Percentiles rank a stretch among this genome's conserved stretches.
phyloP scores from a whole-genome alignment of 495 filamentous ascomycete genomes.

The Penicillium egyptiacum region DNA sequence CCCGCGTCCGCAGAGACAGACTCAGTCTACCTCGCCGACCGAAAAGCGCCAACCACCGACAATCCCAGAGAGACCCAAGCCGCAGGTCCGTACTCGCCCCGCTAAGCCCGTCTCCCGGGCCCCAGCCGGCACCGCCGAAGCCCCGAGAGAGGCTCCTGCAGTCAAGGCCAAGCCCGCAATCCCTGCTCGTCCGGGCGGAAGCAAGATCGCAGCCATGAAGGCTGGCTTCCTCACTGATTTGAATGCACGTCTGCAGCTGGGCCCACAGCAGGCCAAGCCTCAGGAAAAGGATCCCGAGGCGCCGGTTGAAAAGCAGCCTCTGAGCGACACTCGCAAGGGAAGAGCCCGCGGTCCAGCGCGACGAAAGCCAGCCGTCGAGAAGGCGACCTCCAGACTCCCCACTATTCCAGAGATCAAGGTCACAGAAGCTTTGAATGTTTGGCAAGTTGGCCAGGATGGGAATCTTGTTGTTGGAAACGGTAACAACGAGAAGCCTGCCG shows the following conservation, averaged over 20 bases:
- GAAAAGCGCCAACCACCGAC: constrained; percentile 53
- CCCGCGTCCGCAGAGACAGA: constrained; percentile 40
- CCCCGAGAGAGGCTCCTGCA: constrained; percentile 30
- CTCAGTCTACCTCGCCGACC: constrained; percentile 44
- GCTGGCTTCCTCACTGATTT: constrained; percentile 88
- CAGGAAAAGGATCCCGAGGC: constrained; percentile 61
- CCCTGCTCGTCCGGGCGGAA: constrained; percentile 74
- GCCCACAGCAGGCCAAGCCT: constrained; percentile 73
- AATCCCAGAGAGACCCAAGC: constrained; percentile 75
- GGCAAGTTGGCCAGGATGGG: constrained; percentile 50
- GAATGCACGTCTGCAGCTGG: constrained; percentile 78
- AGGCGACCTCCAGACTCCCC: constrained; percentile 29
- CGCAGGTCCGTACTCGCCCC: constrained; percentile 71
- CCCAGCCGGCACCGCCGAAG: constrained; percentile 36
- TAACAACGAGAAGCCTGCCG: constrained; percentile 20
- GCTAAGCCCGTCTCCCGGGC: constrained; percentile 51
- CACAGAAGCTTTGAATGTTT: constrained; percentile 51
- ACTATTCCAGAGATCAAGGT: constrained; percentile 48
- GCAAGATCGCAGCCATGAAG: constrained; percentile 87
- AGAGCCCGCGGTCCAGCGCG: constrained; percentile 85
- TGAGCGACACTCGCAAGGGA: constrained; percentile 85
- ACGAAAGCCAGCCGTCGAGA: constrained; percentile 61
- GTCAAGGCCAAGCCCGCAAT: constrained; percentile 70
- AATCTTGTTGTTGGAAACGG: constrained; percentile 39
- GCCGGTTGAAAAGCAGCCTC: constrained; percentile 70